Evolutionary conservation across 2,329 filamentous ascomycete genomes (phyloP).

Genomic region (Scedosporium dehoogii): DNA sequence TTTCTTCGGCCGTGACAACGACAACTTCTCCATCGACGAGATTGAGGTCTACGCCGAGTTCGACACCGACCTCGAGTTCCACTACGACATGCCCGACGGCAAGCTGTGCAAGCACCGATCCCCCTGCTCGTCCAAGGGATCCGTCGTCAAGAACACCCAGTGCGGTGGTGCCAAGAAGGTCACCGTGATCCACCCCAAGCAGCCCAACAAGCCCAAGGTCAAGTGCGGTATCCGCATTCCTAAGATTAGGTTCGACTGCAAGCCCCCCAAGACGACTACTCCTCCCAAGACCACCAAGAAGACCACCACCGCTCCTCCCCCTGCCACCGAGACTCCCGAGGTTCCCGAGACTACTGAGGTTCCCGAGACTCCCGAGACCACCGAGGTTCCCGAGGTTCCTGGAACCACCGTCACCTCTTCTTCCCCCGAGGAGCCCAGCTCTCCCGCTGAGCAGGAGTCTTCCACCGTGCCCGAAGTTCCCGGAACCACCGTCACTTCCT

Average conservation of each 20-base stretch:
- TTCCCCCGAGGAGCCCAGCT: conserved; percentile 8
- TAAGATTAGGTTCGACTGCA: conserved; percentile 66
- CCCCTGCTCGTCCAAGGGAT: conserved; percentile 57
- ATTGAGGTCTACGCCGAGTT: conserved; percentile 66
- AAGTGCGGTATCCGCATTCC: conserved; percentile 65
- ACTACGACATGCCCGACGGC: conserved; percentile 79
- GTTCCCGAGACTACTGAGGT: not conserved
- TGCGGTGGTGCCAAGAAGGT: conserved; percentile 86
- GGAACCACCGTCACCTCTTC: conserved; percentile 12
- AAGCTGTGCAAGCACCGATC: conserved; percentile 70
- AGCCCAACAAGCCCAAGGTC: conserved; percentile 44
- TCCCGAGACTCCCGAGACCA: conserved; percentile 11
- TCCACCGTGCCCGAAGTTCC: conserved; percentile 10
- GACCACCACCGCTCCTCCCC: conserved; percentile 11
- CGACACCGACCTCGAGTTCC: conserved; percentile 72
- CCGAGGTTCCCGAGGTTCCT: conserved; percentile 10
- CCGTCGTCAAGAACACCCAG: conserved; percentile 69
- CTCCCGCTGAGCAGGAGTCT: conserved; percentile 9
- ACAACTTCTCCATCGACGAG: conserved; percentile 61
- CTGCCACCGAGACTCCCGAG: conserved; percentile 7
- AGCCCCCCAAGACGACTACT: conserved; percentile 16
- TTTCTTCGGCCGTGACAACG: conserved; percentile 42
- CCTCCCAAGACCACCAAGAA: conserved; percentile 14
- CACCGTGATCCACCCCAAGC: conserved; percentile 55
- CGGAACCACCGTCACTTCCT: conserved; percentile 12